Percentiles rank a stretch among this genome's conserved stretches.
Evolutionary conservation across 2,329 filamentous ascomycete genomes (phyloP).

Genomic region (Cadophora gregata): DNA sequence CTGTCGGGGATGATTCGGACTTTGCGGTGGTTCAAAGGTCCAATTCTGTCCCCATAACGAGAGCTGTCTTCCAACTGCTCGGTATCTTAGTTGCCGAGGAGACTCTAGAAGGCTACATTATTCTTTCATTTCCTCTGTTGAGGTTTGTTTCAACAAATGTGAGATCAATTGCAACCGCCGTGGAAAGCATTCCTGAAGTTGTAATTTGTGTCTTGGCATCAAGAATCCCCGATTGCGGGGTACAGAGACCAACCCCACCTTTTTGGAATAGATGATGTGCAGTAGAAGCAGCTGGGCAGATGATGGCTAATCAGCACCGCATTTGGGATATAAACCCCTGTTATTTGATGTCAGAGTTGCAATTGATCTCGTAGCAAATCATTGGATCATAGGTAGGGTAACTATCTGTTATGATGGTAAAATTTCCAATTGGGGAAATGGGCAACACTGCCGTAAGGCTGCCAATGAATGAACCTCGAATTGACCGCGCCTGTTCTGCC

Average conservation of each 20-base stretch:
- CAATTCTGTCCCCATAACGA: background rate
- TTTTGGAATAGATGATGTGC: slow-evolving; percentile 1
- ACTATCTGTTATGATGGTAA: no score
- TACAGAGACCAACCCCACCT: slow-evolving; percentile 15
- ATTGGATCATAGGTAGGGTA: background rate
- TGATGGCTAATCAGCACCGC: slow-evolving; percentile 5
- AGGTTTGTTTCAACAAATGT: background rate
- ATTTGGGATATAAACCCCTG: slow-evolving; percentile 3
- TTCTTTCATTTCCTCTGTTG: background rate
- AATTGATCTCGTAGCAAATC: background rate
- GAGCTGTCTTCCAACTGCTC: slow-evolving; percentile 17
- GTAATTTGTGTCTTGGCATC: background rate
- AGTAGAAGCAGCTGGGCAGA: slow-evolving; percentile 8
- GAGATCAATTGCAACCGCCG: background rate
- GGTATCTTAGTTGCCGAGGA: slow-evolving; percentile 17
- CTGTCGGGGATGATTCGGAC: slow-evolving; percentile 23
- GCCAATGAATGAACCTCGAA: background rate
- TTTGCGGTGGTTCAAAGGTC: slow-evolving; percentile 15
- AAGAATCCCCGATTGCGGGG: slow-evolving; percentile 12
- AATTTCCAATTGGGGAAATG: background rate
- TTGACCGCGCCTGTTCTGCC: background rate
- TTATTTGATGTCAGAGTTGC: background rate
- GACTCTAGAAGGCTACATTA: background rate
- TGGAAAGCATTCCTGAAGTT: background rate
- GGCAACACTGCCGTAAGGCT: background rate